Base-by-base conservation (phyloP, 768 basidiomycete genomes). In the Tricholoma flavovirens region DNA sequence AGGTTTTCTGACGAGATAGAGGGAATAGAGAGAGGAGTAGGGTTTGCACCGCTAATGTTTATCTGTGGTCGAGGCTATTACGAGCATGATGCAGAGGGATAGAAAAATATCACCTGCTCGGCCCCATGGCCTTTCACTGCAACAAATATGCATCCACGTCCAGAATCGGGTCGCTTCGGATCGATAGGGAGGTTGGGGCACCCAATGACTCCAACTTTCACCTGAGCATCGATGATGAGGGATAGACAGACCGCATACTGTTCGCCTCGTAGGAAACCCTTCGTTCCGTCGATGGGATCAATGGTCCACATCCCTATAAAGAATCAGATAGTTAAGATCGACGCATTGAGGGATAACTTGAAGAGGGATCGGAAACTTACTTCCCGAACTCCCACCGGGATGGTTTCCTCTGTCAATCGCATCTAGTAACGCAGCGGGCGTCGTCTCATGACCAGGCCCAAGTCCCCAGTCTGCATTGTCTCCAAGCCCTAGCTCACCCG, bases 161-260 rank as follows among this genome's bases (percentile, higher is more conserved):
- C 77, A 10, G 80, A 81, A 9, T 84, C 75, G 3, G 86, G 81
- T 35, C 79, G 69, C 1, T 69, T 60, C 3, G 72, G 69, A 61
- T 83, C 75, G 36, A 83, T 70, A 9, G 85, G 88, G 15, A 98
- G 77, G 70, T 99, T 99, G 1, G 96, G 96, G 69, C 95, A 97
- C 6, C 93, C 93, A 61, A 94, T 87, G 15, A 94, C 83, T 5
- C 91, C 93, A 2, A 97, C 76, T 65, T 91, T 77, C 33, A 93
- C 90, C 51, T 84, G 69, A 0, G 87, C 80, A 60, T 94, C 84
- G 42, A 90, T 77, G 64, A 96, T 83, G 54, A 97, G 75, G 0
- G 93, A 87, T 9, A 97, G 72, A 69, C 94, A 96, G 17, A 97
- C 90, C 4, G 93, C 93, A 66, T 93, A 97, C 69, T 97, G 94